phyloP scores from a whole-genome alignment of 2,329 filamentous ascomycete genomes.

The Scedosporium boydii region DNA sequence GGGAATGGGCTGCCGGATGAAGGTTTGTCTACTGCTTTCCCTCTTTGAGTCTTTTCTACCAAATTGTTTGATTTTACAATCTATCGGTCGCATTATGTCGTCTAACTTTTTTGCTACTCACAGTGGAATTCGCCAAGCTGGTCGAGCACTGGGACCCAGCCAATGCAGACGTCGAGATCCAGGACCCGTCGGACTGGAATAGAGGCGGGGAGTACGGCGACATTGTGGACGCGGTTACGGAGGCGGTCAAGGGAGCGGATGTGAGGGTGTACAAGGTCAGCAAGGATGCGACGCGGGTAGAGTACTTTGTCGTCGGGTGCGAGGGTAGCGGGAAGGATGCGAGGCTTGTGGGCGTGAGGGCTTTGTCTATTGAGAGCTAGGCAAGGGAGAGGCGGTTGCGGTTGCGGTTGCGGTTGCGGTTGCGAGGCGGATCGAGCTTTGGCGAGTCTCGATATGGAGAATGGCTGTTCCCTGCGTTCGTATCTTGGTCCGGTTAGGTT shows the following conservation, averaged over 20 bases:
- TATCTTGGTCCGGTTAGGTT: too few relatives aligned
- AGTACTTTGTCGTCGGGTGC: conserved; percentile 72
- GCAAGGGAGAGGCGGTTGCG: neutral
- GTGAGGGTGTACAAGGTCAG: conserved; percentile 67
- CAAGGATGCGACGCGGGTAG: conserved; percentile 51
- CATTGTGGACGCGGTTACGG: conserved; percentile 58
- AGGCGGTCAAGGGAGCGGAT: conserved; percentile 53
- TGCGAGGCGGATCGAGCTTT: neutral
- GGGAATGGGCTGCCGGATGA: conserved; percentile 48
- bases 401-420: neutral
- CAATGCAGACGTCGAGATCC: conserved; percentile 51
- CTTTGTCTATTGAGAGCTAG: conserved; percentile 64
- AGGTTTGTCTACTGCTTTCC: conserved; percentile 32
- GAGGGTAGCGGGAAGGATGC: conserved; percentile 44
- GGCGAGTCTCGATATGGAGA: too few relatives aligned
- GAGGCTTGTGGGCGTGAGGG: conserved; percentile 68
- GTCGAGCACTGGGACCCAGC: conserved; percentile 48
- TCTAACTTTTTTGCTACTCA: neutral
- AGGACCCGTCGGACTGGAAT: conserved; percentile 66
- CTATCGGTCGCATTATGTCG: too few relatives aligned
- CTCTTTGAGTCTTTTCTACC: neutral
- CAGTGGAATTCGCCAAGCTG: conserved; percentile 61
- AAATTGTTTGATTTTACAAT: neutral
- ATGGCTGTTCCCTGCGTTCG: too few relatives aligned
- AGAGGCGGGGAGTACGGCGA: conserved; percentile 57